Conservation (phyloP, 2,329 filamentous ascomycete species). For the Neofusicoccum parvum region DNA sequence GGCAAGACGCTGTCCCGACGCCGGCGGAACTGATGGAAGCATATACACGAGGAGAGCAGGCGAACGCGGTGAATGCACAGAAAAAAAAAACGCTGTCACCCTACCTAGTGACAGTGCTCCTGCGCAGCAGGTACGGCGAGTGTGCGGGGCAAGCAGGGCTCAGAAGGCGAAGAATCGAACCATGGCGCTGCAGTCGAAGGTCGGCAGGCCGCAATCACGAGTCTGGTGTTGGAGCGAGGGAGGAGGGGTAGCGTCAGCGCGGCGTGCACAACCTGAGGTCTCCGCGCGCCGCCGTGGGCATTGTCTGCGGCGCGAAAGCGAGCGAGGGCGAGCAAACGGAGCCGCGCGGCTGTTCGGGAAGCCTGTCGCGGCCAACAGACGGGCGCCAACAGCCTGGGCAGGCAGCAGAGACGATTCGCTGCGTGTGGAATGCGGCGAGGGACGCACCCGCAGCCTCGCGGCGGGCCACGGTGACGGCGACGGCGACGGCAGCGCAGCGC, state of each 20-base stretch:
- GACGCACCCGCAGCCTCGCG: neutral
- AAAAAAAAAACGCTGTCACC: conserved; percentile 1
- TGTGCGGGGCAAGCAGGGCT: neutral
- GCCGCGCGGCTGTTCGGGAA: neutral
- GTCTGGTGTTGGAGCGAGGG: conserved; percentile 13
- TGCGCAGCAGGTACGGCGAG: neutral
- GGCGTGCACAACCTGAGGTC: conserved; percentile 4
- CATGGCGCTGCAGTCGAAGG: neutral
- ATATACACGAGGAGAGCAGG: neutral
- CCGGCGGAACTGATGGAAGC: neutral
- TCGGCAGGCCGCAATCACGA: conserved; percentile 5
- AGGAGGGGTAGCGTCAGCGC: conserved; percentile 19
- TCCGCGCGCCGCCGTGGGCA: neutral
- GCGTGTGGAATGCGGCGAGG: neutral
- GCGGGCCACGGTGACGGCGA: neutral
- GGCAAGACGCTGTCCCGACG: neutral
- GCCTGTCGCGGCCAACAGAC: neutral
- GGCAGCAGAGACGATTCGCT: neutral
- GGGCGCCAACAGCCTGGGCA: neutral
- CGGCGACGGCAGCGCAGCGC: neutral
- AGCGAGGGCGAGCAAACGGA: neutral
- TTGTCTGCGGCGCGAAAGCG: neutral
- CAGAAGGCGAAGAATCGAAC: neutral
- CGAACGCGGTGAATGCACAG: neutral
- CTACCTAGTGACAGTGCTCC: neutral